A percentile compares a stretch with the other conserved stretches of the same genome.
These are phyloP conservation scores for Colletotrichum limetticola DNA, from an alignment of 2,329 filamentous ascomycete genomes.

Conservation along the genomic window DNA sequence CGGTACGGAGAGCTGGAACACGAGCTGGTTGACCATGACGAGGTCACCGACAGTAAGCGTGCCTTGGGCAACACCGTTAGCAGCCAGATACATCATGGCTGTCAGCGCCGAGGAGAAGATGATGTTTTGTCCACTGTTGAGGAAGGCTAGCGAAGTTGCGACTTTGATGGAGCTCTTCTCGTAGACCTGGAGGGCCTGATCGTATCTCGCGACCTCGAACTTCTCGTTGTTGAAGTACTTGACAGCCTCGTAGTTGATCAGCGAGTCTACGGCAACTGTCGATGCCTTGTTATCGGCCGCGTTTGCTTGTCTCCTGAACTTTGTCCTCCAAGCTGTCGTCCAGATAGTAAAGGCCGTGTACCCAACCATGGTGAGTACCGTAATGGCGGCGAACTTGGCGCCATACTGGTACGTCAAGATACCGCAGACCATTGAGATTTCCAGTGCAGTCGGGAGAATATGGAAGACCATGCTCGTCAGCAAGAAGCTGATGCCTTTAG, in stretches of 20 bases:
- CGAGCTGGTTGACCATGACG: constrained; percentile 98
- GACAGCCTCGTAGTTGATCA: constrained; percentile 99
- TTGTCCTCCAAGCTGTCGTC: constrained; percentile 96
- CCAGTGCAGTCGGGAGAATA: constrained; percentile 90
- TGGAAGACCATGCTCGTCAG: constrained; percentile 99
- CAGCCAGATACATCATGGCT: constrained; percentile 97
- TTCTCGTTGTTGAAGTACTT: constrained; percentile 99
- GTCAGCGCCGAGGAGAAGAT: constrained; percentile 96
- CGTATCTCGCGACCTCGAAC: constrained; percentile 91
- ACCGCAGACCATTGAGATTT: constrained; percentile 95
- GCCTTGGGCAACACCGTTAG: constrained; percentile 85
- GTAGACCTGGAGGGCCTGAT: constrained; percentile 85
- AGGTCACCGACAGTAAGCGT: constrained; percentile 91
- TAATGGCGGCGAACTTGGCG: constrained; percentile 89
- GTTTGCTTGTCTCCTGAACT: constrained; percentile 94
- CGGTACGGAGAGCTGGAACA: constrained; percentile 96
- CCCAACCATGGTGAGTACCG: constrained; percentile 87
- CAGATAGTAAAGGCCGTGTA: constrained; percentile 98
- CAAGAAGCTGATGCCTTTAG: constrained; percentile 97
- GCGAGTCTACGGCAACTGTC: constrained; percentile 92
- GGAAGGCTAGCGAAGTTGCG: constrained; percentile 88
- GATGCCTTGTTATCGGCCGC: constrained; percentile 96
- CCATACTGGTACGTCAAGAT: constrained; percentile 98
- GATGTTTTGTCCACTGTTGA: constrained; percentile 96
- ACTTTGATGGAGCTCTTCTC: constrained; percentile 97